Percentiles rank a stretch among this genome's conserved stretches.
phyloP scores from a whole-genome alignment of 768 basidiomycete genomes.

The Lactifluus echinatus region DNA sequence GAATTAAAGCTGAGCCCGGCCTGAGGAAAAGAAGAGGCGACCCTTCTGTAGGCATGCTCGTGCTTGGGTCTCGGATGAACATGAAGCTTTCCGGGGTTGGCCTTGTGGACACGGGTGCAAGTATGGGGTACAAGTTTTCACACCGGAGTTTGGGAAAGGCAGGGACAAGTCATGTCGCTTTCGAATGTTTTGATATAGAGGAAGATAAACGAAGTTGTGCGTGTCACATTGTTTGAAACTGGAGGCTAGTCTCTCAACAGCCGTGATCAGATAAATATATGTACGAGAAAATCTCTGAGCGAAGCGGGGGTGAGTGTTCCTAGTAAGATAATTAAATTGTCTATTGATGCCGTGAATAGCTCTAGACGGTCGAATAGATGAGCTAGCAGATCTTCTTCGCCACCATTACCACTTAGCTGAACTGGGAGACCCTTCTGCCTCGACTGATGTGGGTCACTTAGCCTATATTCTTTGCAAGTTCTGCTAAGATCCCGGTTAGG shows the following conservation, averaged over 20 bases:
- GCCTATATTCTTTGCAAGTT: background rate
- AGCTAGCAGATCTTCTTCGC: slow-evolving; percentile 66
- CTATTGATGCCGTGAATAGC: slow-evolving; percentile 32
- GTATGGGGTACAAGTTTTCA: background rate
- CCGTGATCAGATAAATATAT: slow-evolving; percentile 65
- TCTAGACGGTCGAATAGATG: slow-evolving; percentile 83
- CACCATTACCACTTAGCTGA: slow-evolving; percentile 65
- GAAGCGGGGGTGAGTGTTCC: slow-evolving; percentile 59
- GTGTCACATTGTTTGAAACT: slow-evolving; percentile 20
- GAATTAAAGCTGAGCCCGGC: background rate
- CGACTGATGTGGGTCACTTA: slow-evolving; percentile 40
- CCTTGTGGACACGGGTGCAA: slow-evolving; percentile 1
- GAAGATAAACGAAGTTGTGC: slow-evolving; percentile 48
- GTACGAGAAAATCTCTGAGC: slow-evolving; percentile 83
- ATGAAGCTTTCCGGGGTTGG: slow-evolving; percentile 23
- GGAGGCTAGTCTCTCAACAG: background rate
- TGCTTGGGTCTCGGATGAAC: slow-evolving; percentile 23
- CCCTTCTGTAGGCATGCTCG: slow-evolving; percentile 13
- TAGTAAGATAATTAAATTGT: background rate
- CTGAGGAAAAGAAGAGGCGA: background rate
- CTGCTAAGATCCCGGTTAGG: slow-evolving; percentile 25
- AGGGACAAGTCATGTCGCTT: slow-evolving; percentile 8
- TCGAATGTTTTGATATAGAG: slow-evolving; percentile 15
- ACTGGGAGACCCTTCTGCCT: slow-evolving; percentile 64
- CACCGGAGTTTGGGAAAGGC: background rate